Base-by-base conservation (phyloP, 2,329 filamentous ascomycete species). In the Dendryphion nanum region DNA sequence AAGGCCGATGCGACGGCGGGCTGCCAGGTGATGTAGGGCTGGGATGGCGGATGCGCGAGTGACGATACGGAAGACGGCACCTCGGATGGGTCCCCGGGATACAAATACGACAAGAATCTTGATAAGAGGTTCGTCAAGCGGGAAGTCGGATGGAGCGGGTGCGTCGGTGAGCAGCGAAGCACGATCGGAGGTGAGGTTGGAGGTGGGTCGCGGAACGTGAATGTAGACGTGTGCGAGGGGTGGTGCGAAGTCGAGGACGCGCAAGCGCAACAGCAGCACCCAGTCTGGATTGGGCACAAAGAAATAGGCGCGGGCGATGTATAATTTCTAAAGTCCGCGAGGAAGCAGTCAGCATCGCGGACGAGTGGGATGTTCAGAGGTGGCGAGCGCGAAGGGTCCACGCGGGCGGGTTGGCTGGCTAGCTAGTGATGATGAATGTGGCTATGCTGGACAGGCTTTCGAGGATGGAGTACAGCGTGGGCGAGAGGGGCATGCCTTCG, bases 311-410 rank as follows among this genome's bases (percentile, higher is more conserved):
- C 29, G 21, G 46, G 35, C 45, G 38, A 40, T 33, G 37, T 35
- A 36, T 39, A 18, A 24, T 38, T 35, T 49, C 53, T 53, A 42
- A 41, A 52, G 33, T 45, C 40, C 42, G 53, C 47, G 46, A 45
- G 38, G 41, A 48, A 20, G 42, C 47, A 48, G 55, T 63, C 48
- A 63, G 59, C 58, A 63, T 61, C 46, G 51, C 51, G 58, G 48
- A 51, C 30, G 35, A 42, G 41, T 40, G 39, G 20, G 30, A 49
- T 7, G 28, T 20, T 28, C n/a, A 40, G 42, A 38, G 50, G 55
- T 47, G 51, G 49, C 49, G 45, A 44, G 42, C n/a, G n/a, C 33
- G 36, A 37, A 40, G 42, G 37, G 38, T 35, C 36, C 40, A 38
- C 48, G 35, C 41, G 48, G 47, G 17, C 33, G 51, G 44, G 39